Base-by-base conservation (phyloP, 2,329 filamentous ascomycete species). In the Fusarium falciforme region DNA sequence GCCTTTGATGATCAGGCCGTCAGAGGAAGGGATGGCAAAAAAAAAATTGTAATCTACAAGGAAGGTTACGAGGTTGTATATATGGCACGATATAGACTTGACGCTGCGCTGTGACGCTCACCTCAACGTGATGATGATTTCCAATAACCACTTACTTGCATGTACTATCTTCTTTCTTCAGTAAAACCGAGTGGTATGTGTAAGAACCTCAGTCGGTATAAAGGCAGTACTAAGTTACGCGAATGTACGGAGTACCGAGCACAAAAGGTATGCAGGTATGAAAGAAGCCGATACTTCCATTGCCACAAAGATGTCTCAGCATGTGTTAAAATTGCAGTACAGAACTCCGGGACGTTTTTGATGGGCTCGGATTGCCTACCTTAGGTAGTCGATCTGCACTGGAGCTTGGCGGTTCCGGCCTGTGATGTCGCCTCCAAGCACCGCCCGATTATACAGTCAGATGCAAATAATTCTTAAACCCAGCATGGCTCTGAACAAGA, bases 111-210 rank as follows among this genome's bases (percentile, higher is more conserved):
- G 68, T 64, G 66, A 54, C 44, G 44, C 44, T 49, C 44, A 49
- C 75, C 64, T 77, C 71, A 49, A 29, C 44, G 44, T 49, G 44
- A 49, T 49, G 44, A 49, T 76, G 73, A 75, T 68, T 64, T 22
- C 22, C 22, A 22, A 22, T 22, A 22, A 22, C 22, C 22, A 22
- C 22, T 22, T 22, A 22, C 22, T 22, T 22, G 22, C 22, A 22
- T 22, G 22, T 22, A 22, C 35, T 29, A 49, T 22, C 27, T 20
- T 59, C 27, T 62, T 16, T 35, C 58, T 66, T 54, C 62, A 64
- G 62, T 52, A 27, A 66, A 52, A 61, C 40, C 52, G 54, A 6
- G 36, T 49, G 29, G 5, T 58, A 49, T 47, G 58, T 31, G 22
- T 40, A 22, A 71, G 62, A 57, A 40, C 47, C 59, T 64, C 60